Evolutionary conservation across 768 basidiomycete genomes (phyloP).

Genomic region (Xerocomellus dryophilus): DNA sequence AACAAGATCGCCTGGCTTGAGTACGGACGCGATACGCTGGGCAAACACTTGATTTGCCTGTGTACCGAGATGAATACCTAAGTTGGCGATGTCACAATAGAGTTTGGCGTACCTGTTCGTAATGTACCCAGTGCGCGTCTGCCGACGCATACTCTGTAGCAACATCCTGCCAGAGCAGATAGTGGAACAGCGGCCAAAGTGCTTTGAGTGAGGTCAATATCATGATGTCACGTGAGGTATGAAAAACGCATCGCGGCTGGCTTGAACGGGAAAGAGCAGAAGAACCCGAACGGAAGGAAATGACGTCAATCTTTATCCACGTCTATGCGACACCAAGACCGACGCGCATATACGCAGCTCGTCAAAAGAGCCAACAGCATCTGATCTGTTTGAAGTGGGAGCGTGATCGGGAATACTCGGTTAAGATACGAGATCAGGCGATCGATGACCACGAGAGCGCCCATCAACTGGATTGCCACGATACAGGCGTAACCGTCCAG

Average conservation of each 20-base stretch:
- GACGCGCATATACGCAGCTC: neutral
- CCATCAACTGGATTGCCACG: conserved; percentile 3
- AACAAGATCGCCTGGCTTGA: conserved; percentile 86
- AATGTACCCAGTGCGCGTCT: conserved; percentile 64
- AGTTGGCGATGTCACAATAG: neutral
- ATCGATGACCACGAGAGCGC: neutral
- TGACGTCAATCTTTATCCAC: neutral
- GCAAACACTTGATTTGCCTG: conserved; percentile 86
- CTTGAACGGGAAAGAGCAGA: neutral
- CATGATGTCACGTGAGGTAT: conserved; percentile 2
- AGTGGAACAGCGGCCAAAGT: conserved; percentile 98
- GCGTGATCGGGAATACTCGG: neutral
- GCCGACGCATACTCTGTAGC: conserved; percentile 85
- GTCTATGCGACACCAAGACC: neutral
- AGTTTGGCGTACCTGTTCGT: conserved; percentile 23
- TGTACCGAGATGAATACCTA: conserved; percentile 29
- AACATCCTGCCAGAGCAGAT: conserved; percentile 96
- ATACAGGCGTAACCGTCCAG: neutral
- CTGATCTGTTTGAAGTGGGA: neutral
- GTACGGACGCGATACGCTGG: conserved; percentile 64
- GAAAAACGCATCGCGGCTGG: neutral
- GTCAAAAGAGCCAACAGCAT: neutral
- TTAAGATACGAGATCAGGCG: conserved; percentile 6
- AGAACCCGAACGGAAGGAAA: neutral
- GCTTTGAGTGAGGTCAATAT: conserved; percentile 42